Percentiles rank a stretch among this genome's conserved stretches.
These are phyloP conservation scores for Coemansia sp. DNA, from an alignment of 192 early-diverging fungal genomes.

Conservation along the genomic window DNA sequence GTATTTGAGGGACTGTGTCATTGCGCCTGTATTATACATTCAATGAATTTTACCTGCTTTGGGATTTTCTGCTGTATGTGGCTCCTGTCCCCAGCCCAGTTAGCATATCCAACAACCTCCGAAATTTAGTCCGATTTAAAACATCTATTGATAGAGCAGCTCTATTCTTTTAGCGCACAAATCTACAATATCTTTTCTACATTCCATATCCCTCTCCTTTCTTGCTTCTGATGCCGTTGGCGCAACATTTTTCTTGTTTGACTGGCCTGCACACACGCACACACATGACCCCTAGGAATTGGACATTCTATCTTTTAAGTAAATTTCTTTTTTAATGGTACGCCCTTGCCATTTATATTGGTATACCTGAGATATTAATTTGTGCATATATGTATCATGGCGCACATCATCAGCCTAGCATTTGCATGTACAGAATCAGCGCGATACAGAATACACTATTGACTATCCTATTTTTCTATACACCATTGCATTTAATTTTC, in stretches of 20 bases:
- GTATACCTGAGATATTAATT: constrained; percentile 3
- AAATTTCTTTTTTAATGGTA: neutral
- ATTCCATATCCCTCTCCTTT: neutral
- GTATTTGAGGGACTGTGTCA: neutral
- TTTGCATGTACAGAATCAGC: neutral
- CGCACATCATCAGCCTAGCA: neutral
- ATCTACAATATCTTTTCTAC: neutral
- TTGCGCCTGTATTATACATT: neutral
- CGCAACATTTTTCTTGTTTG: neutral
- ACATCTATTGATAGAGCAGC: neutral
- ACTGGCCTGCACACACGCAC: neutral
- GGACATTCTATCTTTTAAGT: neutral
- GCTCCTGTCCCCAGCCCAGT: neutral
- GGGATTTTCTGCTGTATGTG: neutral
- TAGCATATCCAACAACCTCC: neutral
- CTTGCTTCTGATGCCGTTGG: neutral
- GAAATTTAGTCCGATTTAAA: neutral
- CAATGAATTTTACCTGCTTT: neutral
- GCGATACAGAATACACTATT: neutral
- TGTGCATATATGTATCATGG: constrained; percentile 14
- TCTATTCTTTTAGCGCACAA: neutral
- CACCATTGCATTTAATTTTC: constrained; percentile 19
- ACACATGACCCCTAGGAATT: neutral
- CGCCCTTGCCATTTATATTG: neutral
- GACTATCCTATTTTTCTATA: constrained; percentile 1